Base-by-base conservation (phyloP, 176 grass and related monocot species). In the Paspalum notatum region DNA sequence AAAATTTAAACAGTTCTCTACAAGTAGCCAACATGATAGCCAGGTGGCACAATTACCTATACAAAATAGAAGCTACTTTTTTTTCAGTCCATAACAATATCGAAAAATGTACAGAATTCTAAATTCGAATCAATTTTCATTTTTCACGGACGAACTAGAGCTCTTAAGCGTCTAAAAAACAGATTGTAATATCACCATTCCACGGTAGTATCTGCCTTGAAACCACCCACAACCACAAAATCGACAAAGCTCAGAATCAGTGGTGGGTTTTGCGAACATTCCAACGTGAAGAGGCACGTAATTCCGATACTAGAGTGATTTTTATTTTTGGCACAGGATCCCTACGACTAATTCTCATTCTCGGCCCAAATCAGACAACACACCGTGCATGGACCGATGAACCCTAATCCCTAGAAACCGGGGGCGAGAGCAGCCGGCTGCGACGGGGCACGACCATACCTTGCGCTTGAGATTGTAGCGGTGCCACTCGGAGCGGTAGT, bases 381-480 rank as follows among this genome's bases (percentile, higher is more conserved):
- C 71, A 49, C 64, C 21, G 27, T n/a, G 16, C 77, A 52, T 7
- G 40, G 52, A 68, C 72, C 48, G 43, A 59, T 7, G 66, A 85
- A 82, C 83, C 81, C 78, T 86, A 82, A 78, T 59, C 17, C 57
- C 25, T 15, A 20, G 13, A 41, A 0, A 2, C 17, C 68, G 32
- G 45, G 12, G 22, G 18, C 13, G 71, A 17, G 58, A 15, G 16
- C 71, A 42, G 13, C 1, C 39, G 4, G 67, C 15, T 17, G 80
- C 5, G 12, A 15, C 0, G 57, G 12, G 26, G 20, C 20, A 0
- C 0, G 26, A 44, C 38, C 17, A 67, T 86, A 99, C 96, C 97
- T 99, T 99, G 85, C 97, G 86, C 87, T 96, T 99, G 80, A 99
- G 93, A 76, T 99, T 99, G 85, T 99, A 99, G 82, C 93, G 91